Evolutionary conservation across 1,139 yeast genomes (phyloP).

Genomic region (Trichomonascaceae sp.): DNA sequence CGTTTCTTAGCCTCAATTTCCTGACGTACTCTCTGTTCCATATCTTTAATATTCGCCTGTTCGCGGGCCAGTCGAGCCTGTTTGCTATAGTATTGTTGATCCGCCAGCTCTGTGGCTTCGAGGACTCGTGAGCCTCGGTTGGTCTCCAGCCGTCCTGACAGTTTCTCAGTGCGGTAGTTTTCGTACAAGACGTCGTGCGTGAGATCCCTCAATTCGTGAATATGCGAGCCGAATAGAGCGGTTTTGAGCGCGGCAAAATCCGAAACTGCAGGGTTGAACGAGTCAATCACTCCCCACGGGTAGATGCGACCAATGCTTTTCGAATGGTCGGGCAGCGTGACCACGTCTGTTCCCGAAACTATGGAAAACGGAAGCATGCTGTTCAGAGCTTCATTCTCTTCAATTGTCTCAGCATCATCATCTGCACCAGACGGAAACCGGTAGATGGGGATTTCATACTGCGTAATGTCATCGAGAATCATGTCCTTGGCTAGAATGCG

Average conservation of each 20-base stretch:
- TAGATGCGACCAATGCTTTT: conserved; percentile 77
- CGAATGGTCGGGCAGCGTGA: conserved; percentile 43
- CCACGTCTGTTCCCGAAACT: conserved; percentile 54
- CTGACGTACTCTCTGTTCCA: conserved; percentile 59
- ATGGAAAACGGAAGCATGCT: conserved; percentile 74
- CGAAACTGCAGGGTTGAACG: conserved; percentile 65
- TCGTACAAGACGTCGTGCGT: conserved; percentile 87
- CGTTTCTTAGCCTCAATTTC: conserved; percentile 75
- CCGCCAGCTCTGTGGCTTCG: conserved; percentile 29
- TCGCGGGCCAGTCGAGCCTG: conserved; percentile 26
- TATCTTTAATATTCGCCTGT: conserved; percentile 15
- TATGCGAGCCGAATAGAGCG: conserved; percentile 68
- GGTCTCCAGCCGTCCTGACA: conserved; percentile 30
- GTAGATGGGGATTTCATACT: conserved; percentile 67
- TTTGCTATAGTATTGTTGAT: conserved; percentile 27
- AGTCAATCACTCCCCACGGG: conserved; percentile 87
- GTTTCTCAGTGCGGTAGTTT: conserved; percentile 77
- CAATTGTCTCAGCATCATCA: conserved; percentile 52
- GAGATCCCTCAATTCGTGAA: conserved; percentile 78
- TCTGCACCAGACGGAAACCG: conserved; percentile 68
- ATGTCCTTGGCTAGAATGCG: conserved; percentile 49
- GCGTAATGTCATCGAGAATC: conserved; percentile 61
- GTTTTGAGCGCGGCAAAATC: conserved; percentile 69
- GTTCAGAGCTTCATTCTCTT: conserved; percentile 64
- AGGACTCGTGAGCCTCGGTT: conserved; percentile 17